Evolutionary conservation across 768 basidiomycete species (phyloP), one percentile per base, ranked within the genome.

Genomic region (Pleurotus sapidus): DNA sequence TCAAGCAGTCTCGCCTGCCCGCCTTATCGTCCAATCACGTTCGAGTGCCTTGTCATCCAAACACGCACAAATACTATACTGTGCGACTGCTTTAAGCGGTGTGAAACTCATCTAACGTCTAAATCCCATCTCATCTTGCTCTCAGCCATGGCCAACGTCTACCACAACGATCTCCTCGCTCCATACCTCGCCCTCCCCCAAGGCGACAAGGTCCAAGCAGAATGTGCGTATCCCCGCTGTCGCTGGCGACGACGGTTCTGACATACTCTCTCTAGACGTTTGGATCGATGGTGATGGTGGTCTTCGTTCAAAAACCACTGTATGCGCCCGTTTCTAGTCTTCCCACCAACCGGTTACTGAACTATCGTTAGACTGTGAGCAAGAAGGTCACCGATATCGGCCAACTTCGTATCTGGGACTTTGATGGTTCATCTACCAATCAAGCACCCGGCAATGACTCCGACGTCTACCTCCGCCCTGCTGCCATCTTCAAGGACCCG

Each of bases 211-310:
- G 69, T 98, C 72, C 94, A 97, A 80, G 96, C 96, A 45, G 96
- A 98, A 74, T 93, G 91, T 92, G 69, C 42, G 84, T 65, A n/a
- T 8, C 48, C 49, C 57, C 57, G 27, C 40, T 2, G 30, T 47
- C 48, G 45, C 56, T 63, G 60, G 65, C 61, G 55, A 57, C 58
- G 61, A 56, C 55, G 49, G 60, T 60, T 42, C 59, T 57, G 50
- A 46, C 56, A 46, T n/a, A 45, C 42, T 58, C 60, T 62, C 62
- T 46, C 59, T 72, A 98, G 95, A 98, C 74, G 90, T 98, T 76
- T 98, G 96, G 96, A 88, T 98, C 71, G 96, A 98, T 70, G 95
- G 95, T 60, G 90, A 98, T 70, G 82, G 84, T 63, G 96, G 92
- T 62, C 85, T 97, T 62, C 93, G 97, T 72, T 96, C 88, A 66